Evolutionary conservation across 306 rosid species (phyloP).

Genomic region (Rosa rugosa): DNA sequence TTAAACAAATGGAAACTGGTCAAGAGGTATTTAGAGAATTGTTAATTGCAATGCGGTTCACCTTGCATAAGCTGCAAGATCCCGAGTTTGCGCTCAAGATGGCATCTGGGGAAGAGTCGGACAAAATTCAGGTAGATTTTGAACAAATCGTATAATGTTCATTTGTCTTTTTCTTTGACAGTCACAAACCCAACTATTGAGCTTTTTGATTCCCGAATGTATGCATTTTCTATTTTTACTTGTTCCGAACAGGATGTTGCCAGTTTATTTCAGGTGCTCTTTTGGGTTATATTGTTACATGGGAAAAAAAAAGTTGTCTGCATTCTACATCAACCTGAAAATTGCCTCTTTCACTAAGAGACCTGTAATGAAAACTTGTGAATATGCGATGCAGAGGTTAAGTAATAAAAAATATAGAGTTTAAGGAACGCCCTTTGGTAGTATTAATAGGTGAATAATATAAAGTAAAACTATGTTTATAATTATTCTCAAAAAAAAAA

Average conservation of each 20-base stretch:
- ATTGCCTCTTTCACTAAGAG: not conserved
- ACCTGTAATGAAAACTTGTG: not conserved
- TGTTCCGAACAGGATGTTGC: not conserved
- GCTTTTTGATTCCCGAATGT: not conserved
- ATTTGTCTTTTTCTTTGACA: not conserved
- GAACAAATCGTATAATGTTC: not conserved
- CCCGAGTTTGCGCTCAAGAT: constrained; percentile 69
- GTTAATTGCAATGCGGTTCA: constrained; percentile 65
- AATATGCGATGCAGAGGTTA: not conserved
- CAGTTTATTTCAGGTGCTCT: not conserved
- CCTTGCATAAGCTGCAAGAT: constrained; percentile 70
- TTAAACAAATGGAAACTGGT: constrained; percentile 39
- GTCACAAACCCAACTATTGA: not conserved
- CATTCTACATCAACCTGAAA: not conserved
- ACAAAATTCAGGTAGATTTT: constrained; percentile 69
- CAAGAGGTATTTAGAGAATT: constrained; percentile 47
- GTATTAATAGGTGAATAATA: not conserved
- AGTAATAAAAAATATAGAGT: too few species aligned
- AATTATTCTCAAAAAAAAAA: too few species aligned
- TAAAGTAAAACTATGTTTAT: not conserved
- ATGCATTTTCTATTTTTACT: not conserved
- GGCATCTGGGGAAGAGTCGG: constrained; percentile 55
- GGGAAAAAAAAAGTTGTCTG: not conserved
- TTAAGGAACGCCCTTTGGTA: not conserved
- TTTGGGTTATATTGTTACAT: not conserved